These are phyloP conservation scores for Ophiostoma tasmaniense DNA, from an alignment of 2,329 filamentous ascomycete species.

Conservation along the genomic window DNA sequence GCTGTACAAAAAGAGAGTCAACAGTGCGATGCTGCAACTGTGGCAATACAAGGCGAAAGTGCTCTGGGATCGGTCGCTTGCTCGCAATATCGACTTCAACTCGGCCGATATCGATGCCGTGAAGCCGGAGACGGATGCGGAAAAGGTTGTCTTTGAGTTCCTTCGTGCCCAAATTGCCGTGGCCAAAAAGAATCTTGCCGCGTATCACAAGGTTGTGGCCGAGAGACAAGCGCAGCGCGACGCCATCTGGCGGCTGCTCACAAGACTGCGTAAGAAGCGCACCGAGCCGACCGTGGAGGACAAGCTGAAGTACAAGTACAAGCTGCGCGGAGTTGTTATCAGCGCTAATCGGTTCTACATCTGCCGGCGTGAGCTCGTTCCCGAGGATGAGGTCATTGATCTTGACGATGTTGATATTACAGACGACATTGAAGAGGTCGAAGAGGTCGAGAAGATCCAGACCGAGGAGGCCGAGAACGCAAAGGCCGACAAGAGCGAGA, in stretches of 20 bases:
- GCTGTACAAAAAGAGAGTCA: neutral
- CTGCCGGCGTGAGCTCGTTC: conserved; percentile 22
- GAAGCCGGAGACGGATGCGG: conserved; percentile 19
- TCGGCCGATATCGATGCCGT: conserved; percentile 19
- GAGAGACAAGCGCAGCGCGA: conserved; percentile 12
- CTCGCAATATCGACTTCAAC: conserved; percentile 20
- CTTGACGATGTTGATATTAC: neutral
- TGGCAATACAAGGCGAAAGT: conserved; percentile 13
- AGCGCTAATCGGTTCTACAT: conserved; percentile 25
- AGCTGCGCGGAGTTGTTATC: conserved; percentile 26
- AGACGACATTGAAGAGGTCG: neutral
- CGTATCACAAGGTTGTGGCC: neutral
- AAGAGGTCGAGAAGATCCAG: neutral
- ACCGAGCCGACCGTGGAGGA: conserved; percentile 21
- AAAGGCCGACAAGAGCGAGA: neutral
- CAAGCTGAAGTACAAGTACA: conserved; percentile 23
- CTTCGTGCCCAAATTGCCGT: conserved; percentile 20
- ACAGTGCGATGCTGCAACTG: neutral
- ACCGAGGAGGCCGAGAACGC: neutral
- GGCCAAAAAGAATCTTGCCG: conserved; percentile 18
- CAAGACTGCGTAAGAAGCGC: conserved; percentile 14
- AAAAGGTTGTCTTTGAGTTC: conserved; percentile 17
- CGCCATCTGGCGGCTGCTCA: conserved; percentile 12
- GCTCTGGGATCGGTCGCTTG: conserved; percentile 16
- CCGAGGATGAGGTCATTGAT: neutral